Evolutionary conservation across 2,329 filamentous ascomycete species (phyloP), one percentile per base, ranked within the genome.

Genomic region (Sarocladium kiliense): DNA sequence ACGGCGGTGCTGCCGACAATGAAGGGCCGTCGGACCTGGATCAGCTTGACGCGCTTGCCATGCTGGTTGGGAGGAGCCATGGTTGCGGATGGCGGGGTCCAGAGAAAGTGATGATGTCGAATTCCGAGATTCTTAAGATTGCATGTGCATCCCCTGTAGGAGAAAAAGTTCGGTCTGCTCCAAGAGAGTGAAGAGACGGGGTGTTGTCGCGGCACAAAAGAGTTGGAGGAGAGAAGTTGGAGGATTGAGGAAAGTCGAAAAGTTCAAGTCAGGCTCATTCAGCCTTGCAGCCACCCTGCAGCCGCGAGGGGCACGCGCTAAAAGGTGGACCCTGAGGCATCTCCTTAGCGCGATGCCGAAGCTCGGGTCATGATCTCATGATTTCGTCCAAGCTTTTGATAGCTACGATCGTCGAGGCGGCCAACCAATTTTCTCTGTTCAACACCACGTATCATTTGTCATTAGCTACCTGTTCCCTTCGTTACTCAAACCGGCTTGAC

Each of bases 1-100:
- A 82, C 79, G 19, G 93, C 91, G 58, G 94, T 89, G 58, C 85
- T 90, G 68, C 89, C 89, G 70, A 89, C 89, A 61, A 92, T 74
- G 67, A 87, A 87, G 27, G 84, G 84, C 12, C 84, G 79, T 61
- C 74, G 80, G 58, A 87, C 75, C 74, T 90, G 80, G 53, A 79
- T 77, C 64, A 83, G 79, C 66, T 87, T 87, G 62, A 84, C 79
- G 66, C 84, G 83, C 69, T 86, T 86, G 56, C 81, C 80, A 21
- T 78, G 72, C 59, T 74, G 75, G 61, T 78, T 79, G 12, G 81
- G 77, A 16, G 82, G 83, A 55, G 82, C 81, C 84, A 86, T 86
- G 27, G 32, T 34, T 55, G 55, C 58, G 56, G 42, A 19, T 27
- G 44, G 25, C 18, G 19, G 11, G 26, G 50, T 21, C 23, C n/a